A percentile compares a stretch with the other conserved stretches of the same genome.
These are phyloP conservation scores for Aotearoamyces nothofagi DNA, from an alignment of 2,329 filamentous ascomycete species.

Conservation along the genomic window DNA sequence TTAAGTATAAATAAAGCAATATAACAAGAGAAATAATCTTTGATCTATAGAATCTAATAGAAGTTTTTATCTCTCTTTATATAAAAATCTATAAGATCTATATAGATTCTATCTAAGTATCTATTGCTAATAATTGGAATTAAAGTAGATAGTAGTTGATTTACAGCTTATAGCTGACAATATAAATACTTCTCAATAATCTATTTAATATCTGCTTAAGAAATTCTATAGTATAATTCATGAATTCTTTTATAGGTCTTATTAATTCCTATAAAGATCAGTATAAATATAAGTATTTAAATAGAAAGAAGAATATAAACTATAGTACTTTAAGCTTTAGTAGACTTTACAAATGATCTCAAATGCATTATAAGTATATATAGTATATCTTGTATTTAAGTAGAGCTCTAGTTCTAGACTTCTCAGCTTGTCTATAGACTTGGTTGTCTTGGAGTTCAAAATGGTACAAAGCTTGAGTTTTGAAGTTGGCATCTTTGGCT, in stretches of 20 bases:
- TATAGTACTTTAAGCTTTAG: neutral
- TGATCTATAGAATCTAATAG: no score
- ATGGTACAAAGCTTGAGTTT: neutral
- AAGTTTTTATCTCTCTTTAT: neutral
- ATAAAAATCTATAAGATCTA: conserved; percentile 1
- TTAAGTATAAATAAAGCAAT: neutral
- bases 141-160: neutral
- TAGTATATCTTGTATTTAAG: neutral
- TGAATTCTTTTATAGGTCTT: conserved; percentile 1
- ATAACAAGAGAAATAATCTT: conserved; percentile 1
- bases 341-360: neutral
- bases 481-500: neutral
- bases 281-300: neutral
- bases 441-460: conserved; percentile 1
- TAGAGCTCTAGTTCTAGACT: neutral
- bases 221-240: conserved; percentile 1
- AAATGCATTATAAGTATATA: neutral
- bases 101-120: neutral
- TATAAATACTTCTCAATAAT: no score
- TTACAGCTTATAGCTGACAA: no score
- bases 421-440: neutral
- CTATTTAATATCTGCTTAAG: no score
- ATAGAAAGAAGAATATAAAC: neutral
- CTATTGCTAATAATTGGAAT: no score
- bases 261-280: no score